Evolutionary conservation across 257 asterid species (phyloP), one percentile per base, ranked within the genome.

Genomic region (Solanum bukasovii): DNA sequence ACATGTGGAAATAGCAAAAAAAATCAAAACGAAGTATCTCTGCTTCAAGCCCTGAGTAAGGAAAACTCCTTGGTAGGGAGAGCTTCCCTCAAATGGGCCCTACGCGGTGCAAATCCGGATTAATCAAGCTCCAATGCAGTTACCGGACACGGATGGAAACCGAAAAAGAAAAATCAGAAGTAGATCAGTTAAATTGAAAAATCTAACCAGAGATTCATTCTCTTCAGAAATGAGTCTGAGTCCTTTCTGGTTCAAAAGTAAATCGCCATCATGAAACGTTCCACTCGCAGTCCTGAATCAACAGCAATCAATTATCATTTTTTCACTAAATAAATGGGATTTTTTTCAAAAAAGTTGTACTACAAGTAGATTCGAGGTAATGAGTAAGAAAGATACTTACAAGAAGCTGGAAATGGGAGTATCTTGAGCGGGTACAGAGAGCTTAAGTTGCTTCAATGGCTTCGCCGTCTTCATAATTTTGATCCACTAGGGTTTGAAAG

Each of bases 201-300:
- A 34, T 12, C 92, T 88, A 87, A 94, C 98, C 78, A 87, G 88
- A 85, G 98, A 89, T 90, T 93, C 95, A 65, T 90, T 92, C 84
- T 95, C 98, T 61, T 91, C 94, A 2, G 99, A 94, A 89, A 94
- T 90, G 52, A 97, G 89, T 27, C 98, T 95, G 90, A 97, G 91
- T 52, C 99, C 99, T 89, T 92, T 95, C 87, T 91, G 96, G 87
- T 97, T 97, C 88, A 97, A 90, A 73, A 94, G 92, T 63, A 97
- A 90, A 93, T 94, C 98, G 23, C 99, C 99, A 63, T 97, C 98
- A 85, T 94, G 98, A 92, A 97, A 97, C 14, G 99, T 97, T 87
- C 99, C 98, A 84, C 99, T 97, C 1, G 98, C 98, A 78, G 98
- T 97, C 91, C 99, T 97, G 89, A 90, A 87, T 87, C 86, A 77